Percentiles rank a stretch among this genome's conserved stretches.
phyloP scores from a whole-genome alignment of 306 rosid species.

The Corylus americana region DNA sequence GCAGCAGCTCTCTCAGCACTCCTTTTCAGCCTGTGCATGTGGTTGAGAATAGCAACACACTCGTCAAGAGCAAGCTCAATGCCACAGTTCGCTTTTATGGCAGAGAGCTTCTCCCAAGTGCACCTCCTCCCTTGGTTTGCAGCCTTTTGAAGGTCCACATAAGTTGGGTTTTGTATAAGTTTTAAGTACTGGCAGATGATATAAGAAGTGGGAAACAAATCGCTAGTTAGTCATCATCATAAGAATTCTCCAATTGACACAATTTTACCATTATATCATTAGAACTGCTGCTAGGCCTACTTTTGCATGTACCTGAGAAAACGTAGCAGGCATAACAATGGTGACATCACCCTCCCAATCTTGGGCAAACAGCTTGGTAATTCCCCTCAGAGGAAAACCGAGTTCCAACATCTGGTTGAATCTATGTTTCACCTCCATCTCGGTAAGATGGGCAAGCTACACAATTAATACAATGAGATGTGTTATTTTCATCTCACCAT shows the following conservation, averaged over 20 bases:
- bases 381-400: slow-evolving; percentile 89
- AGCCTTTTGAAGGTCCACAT: slow-evolving; percentile 93
- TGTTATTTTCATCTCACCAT: slow-evolving; percentile 7
- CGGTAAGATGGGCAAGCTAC: slow-evolving; percentile 95
- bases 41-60: slow-evolving; percentile 82
- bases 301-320: slow-evolving; percentile 71
- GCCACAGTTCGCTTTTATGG: slow-evolving; percentile 92
- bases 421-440: slow-evolving; percentile 97
- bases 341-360: slow-evolving; percentile 99
- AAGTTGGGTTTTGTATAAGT: slow-evolving; percentile 84
- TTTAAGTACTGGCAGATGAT: slow-evolving; percentile 63
- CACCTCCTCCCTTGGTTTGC: slow-evolving; percentile 96
- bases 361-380: slow-evolving; percentile 91
- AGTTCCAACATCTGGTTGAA: slow-evolving; percentile 85
- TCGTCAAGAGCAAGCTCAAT: slow-evolving; percentile 95
- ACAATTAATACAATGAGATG: slow-evolving; percentile 22
- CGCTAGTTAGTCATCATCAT: slow-evolving; percentile 22
- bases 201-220: neutral
- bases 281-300: neutral
- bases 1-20: slow-evolving; percentile 84
- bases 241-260: neutral
- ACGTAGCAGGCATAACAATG: slow-evolving; percentile 95
- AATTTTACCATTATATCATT: neutral
- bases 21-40: slow-evolving; percentile 81
- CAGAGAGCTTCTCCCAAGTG: slow-evolving; percentile 97